Evolutionary conservation across 1,139 yeast genomes (phyloP), one percentile per base, ranked within the genome.

Genomic region (Candida smagusa): DNA sequence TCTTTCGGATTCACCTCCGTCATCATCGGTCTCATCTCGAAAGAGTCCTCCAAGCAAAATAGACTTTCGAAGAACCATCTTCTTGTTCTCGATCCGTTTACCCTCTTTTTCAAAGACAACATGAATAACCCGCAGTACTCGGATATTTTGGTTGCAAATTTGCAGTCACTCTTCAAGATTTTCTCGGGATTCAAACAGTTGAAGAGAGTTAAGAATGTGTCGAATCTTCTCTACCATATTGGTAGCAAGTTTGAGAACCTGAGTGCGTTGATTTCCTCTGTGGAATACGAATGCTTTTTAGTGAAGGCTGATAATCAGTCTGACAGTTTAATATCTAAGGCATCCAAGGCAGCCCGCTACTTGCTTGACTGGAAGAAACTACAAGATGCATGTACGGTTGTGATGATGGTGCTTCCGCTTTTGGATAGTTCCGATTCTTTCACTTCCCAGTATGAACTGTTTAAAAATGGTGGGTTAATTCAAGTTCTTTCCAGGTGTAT

Each of bases 141-240:
- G 3, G 40, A 38, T 12, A 13, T 35, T 3, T 27, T 42, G 2
- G 28, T 28, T 6, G n/a, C 26, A 9, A 33, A 37, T 25, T 31
- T 49, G 4, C 22, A 24, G 7, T 39, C 37, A 11, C 33, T 49
- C n/a, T 54, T 37, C 39, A 26, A 25, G 3, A 44, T 53, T 6
- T 50, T 47, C 29, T 40, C 42, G 9, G 44, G 48, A 16, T 57
- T 53, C 42, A 49, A 49, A 7, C 62, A 62, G 36, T 31, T 37
- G 7, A 63, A 60, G 38, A 46, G 72, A 34, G 50, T 65, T 7
- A 49, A 61, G 37, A 62, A 62, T 41, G 34, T 63, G 4, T 57
- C 68, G 4, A 57, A 59, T 41, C 35, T 63, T 21, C 32, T 42
- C 16, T 48, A 34, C 32, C 41, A 42, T 9, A 8, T 43, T 12